Evolutionary conservation across 371 early-diverging fungal species (phyloP).

Genomic region (Zychaea mexicana): DNA sequence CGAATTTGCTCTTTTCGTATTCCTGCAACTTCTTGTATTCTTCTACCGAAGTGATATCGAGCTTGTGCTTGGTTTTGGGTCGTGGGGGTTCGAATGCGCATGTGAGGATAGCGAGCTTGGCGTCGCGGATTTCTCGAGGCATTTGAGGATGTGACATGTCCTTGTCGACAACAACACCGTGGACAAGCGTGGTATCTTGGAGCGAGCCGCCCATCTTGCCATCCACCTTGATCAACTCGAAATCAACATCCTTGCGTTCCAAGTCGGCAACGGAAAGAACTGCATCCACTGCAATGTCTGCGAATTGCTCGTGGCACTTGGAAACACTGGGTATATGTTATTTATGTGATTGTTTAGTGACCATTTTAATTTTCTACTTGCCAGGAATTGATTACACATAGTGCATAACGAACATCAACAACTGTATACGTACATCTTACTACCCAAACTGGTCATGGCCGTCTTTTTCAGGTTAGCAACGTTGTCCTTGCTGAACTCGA

Average conservation of each 20-base stretch:
- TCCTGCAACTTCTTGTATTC: slow-evolving; percentile 96
- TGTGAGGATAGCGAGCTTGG: slow-evolving; percentile 98
- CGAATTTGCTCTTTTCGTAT: slow-evolving; percentile 97
- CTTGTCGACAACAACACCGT: slow-evolving; percentile 99
- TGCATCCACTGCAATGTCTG: slow-evolving; percentile 98
- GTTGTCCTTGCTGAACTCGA: slow-evolving; percentile 84
- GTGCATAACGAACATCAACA: not conserved
- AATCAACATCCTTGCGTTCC: slow-evolving; percentile 99
- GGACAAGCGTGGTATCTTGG: slow-evolving; percentile 91
- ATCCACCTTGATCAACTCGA: slow-evolving; percentile 99
- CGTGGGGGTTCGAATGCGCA: slow-evolving; percentile 99
- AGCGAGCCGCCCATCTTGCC: slow-evolving; percentile 98
- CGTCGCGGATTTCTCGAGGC: slow-evolving; percentile 95
- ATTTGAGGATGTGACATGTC: slow-evolving; percentile 99
- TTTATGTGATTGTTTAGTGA: not conserved
- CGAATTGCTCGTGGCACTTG: slow-evolving; percentile 96
- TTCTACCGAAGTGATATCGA: slow-evolving; percentile 97
- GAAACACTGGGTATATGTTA: slow-evolving; percentile 71
- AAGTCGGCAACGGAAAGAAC: slow-evolving; percentile 97
- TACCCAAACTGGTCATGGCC: slow-evolving; percentile 97
- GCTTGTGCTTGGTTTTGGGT: slow-evolving; percentile 99
- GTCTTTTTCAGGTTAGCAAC: slow-evolving; percentile 91
- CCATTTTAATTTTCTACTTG: no score
- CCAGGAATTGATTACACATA: not conserved
- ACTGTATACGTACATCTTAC: slow-evolving; percentile 88